These are phyloP conservation scores for Microsporum canis DNA, from an alignment of 2,329 filamentous ascomycete genomes.

Conservation along the genomic window DNA sequence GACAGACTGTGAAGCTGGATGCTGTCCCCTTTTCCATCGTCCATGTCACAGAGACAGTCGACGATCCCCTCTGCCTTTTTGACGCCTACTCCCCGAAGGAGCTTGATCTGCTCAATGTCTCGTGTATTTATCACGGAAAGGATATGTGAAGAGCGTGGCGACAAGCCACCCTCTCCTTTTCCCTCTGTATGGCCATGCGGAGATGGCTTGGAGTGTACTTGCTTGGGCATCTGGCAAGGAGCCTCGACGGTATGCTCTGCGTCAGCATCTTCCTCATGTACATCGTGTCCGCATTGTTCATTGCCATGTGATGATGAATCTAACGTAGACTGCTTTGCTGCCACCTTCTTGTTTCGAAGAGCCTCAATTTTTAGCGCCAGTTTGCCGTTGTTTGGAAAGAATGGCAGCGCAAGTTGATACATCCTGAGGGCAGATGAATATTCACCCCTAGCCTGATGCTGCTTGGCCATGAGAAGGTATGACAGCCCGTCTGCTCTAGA, in stretches of 20 bases:
- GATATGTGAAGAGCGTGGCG: constrained; percentile 35
- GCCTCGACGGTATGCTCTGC: neutral
- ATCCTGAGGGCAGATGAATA: constrained; percentile 66
- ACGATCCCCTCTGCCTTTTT: constrained; percentile 41
- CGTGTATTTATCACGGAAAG: constrained; percentile 38
- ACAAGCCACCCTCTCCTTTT: constrained; percentile 9
- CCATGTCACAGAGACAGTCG: constrained; percentile 36
- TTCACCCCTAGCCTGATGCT: constrained; percentile 76
- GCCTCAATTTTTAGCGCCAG: constrained; percentile 45
- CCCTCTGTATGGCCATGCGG: constrained; percentile 1
- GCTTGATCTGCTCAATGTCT: constrained; percentile 36
- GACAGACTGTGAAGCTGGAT: constrained; percentile 27
- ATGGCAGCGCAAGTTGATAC: constrained; percentile 74
- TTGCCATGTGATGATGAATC: neutral
- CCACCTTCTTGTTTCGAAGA: neutral
- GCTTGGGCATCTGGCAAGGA: neutral
- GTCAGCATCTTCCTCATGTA: neutral
- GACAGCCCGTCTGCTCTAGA: constrained; percentile 69
- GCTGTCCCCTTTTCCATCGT: constrained; percentile 16
- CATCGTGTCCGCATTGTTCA: neutral
- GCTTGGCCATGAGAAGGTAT: constrained; percentile 78
- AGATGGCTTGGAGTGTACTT: neutral
- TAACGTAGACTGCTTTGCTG: neutral
- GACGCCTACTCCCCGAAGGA: constrained; percentile 36
- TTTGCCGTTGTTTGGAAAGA: constrained; percentile 77